phyloP scores from a whole-genome alignment of 768 basidiomycete species.

The Tulasnella sp. region DNA sequence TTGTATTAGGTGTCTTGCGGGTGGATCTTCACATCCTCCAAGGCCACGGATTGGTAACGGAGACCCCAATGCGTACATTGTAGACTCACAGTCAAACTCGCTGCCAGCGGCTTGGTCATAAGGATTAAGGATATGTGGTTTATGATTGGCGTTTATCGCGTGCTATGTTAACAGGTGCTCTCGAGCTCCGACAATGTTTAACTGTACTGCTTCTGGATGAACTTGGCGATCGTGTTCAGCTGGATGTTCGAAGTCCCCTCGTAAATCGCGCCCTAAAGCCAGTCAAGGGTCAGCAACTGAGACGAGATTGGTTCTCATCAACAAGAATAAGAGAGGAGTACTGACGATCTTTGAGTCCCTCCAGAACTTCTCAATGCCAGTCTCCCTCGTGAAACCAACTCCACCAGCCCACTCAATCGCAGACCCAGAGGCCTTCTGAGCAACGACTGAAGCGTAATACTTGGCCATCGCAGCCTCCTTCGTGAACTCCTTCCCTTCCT shows the following conservation, averaged over 20 bases:
- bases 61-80: no score
- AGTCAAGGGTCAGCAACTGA: neutral
- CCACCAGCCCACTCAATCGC: slow-evolving; percentile 98
- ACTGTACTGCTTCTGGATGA: slow-evolving; percentile 68
- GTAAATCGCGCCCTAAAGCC: slow-evolving; percentile 68
- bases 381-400: slow-evolving; percentile 84
- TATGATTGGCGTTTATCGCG: no score
- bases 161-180: no score
- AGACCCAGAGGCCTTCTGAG: slow-evolving; percentile 73
- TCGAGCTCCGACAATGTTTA: neutral
- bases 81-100: no score
- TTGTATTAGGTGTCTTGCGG: no score
- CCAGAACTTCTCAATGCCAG: slow-evolving; percentile 94
- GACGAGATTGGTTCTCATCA: slow-evolving; percentile 15
- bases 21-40: no score
- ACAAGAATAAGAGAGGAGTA: slow-evolving; percentile 16
- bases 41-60: no score
- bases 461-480: slow-evolving; percentile 99
- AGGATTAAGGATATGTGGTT: no score
- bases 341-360: slow-evolving; percentile 91
- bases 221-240: slow-evolving; percentile 88
- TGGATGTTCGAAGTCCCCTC: slow-evolving; percentile 99
- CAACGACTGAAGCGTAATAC: slow-evolving; percentile 80
- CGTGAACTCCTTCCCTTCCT: slow-evolving; percentile 74
- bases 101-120: no score